phyloP scores from a whole-genome alignment of 2,329 filamentous ascomycete species.

The Sclerotinia sclerotiorum region DNA sequence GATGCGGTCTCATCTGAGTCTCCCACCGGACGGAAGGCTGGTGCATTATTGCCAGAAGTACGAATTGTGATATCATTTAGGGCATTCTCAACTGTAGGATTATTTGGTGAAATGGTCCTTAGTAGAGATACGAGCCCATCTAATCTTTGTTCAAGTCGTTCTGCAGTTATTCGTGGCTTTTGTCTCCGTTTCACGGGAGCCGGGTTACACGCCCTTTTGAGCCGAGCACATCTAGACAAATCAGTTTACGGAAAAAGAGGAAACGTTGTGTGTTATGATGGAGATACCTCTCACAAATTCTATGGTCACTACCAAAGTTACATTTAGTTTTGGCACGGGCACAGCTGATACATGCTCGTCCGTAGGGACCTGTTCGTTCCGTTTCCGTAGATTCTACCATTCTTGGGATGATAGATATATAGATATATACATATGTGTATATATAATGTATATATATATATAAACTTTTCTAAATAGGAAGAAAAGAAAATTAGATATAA shows the following conservation, averaged over 20 bases:
- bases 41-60: background rate
- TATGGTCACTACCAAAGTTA: conserved; percentile 12
- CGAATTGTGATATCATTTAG: background rate
- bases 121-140: conserved; percentile 26
- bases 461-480: background rate
- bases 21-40: background rate
- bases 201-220: conserved; percentile 26
- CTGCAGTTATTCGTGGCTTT: conserved; percentile 25
- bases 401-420: background rate
- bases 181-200: conserved; percentile 21
- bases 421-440: too few relatives aligned
- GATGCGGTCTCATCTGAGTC: background rate
- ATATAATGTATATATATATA: too few relatives aligned
- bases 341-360: conserved; percentile 17
- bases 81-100: conserved; percentile 17
- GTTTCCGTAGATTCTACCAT: conserved; percentile 12
- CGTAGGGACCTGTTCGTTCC: conserved; percentile 11
- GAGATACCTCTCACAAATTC: conserved; percentile 17
- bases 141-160: conserved; percentile 29
- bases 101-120: conserved; percentile 17
- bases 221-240: conserved; percentile 24
- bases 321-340: conserved; percentile 19
- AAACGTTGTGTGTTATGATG: background rate
- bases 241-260: background rate
- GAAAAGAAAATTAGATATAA: background rate